phyloP scores from a whole-genome alignment of 2,329 filamentous ascomycete genomes.

The Fusarium compactum region DNA sequence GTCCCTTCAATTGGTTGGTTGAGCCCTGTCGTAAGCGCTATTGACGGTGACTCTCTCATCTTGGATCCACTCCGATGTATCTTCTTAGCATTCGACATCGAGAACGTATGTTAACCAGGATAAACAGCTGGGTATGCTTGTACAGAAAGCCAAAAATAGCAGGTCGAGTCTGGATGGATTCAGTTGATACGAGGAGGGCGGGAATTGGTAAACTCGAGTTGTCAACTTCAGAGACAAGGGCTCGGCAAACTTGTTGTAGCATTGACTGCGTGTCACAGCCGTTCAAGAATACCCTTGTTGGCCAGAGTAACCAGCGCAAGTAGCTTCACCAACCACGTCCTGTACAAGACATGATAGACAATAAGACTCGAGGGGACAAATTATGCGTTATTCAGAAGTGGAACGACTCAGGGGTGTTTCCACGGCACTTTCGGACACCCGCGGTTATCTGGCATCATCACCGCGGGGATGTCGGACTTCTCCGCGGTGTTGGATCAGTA shows the following conservation, averaged over 20 bases:
- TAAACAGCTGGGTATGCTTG: not conserved
- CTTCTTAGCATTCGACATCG: not conserved
- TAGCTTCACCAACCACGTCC: not conserved
- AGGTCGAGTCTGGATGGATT: not conserved
- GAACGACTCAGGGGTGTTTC: not conserved
- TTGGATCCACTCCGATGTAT: rapidly evolving
- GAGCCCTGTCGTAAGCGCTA: not conserved
- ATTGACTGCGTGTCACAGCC: not conserved
- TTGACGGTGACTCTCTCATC: not conserved
- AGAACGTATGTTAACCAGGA: too few relatives aligned
- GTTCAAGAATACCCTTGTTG: not conserved
- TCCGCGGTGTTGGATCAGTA: not conserved
- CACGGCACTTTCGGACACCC: not conserved
- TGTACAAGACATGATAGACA: not conserved
- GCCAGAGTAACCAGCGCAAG: not conserved
- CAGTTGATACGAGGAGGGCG: not conserved
- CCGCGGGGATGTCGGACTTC: not conserved
- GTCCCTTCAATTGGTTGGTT: not conserved
- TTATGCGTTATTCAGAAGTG: not conserved
- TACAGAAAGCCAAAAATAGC: not conserved
- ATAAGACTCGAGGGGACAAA: rapidly evolving
- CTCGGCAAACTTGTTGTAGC: not conserved
- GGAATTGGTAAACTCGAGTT: not conserved
- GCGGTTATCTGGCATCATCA: not conserved
- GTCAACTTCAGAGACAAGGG: not conserved